Percentiles rank a stretch among this genome's conserved stretches.
Evolutionary conservation across 2,329 filamentous ascomycete species (phyloP).

Genomic region (Teratosphaeria epicoccoides): DNA sequence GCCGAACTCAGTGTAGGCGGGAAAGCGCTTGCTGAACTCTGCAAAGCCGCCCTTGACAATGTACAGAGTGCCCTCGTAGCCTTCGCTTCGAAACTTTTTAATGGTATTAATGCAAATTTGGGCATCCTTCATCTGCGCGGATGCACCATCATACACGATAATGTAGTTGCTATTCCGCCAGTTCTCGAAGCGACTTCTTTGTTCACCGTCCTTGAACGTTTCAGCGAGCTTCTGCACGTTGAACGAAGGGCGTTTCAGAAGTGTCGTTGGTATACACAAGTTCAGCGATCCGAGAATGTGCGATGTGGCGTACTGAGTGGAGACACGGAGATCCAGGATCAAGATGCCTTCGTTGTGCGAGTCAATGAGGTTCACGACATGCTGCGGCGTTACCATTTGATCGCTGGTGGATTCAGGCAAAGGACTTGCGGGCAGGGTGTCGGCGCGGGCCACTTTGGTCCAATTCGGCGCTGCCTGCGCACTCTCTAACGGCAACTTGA

Average conservation of each 20-base stretch:
- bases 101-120: slow-evolving; percentile 72
- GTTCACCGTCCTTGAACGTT: slow-evolving; percentile 64
- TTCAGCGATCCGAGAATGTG: slow-evolving; percentile 75
- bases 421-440: slow-evolving; percentile 33
- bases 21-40: slow-evolving; percentile 57
- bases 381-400: slow-evolving; percentile 37
- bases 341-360: slow-evolving; percentile 45
- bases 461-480: slow-evolving; percentile 7
- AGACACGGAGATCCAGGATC: slow-evolving; percentile 76
- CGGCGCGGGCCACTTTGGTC: slow-evolving; percentile 28
- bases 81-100: slow-evolving; percentile 83
- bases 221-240: slow-evolving; percentile 78
- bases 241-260: slow-evolving; percentile 83
- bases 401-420: slow-evolving; percentile 24
- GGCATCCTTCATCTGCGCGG: slow-evolving; percentile 69
- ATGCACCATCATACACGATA: slow-evolving; percentile 75
- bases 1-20: slow-evolving; percentile 49
- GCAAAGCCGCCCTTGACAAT: slow-evolving; percentile 76
- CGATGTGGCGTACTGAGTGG: slow-evolving; percentile 66
- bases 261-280: slow-evolving; percentile 86
- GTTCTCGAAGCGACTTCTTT: slow-evolving; percentile 60
- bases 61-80: slow-evolving; percentile 61
- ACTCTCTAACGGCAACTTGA: slow-evolving; percentile 21
- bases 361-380: slow-evolving; percentile 39
- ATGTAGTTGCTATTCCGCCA: slow-evolving; percentile 70